Evolutionary conservation across 805 yeast genomes (phyloP).

Genomic region (Ogataea ganodermae): DNA sequence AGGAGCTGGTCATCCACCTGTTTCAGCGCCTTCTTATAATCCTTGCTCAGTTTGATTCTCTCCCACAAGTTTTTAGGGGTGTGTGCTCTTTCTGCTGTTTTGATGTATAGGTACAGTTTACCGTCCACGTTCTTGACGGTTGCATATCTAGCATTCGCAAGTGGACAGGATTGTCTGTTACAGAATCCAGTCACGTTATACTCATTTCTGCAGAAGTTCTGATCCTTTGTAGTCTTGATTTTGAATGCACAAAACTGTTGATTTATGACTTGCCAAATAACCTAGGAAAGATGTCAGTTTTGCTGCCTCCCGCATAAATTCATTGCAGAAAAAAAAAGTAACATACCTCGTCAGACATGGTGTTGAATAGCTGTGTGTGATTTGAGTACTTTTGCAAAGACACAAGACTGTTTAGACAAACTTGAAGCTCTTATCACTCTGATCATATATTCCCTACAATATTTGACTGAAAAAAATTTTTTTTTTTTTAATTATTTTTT

Average conservation of each 20-base stretch:
- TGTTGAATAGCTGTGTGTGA: not conserved
- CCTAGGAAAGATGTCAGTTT: constrained; percentile 45
- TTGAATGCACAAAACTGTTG: constrained; percentile 95
- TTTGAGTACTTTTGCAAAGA: not conserved
- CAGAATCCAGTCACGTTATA: constrained; percentile 95
- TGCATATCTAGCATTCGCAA: constrained; percentile 91
- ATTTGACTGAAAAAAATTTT: not conserved
- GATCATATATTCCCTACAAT: not conserved
- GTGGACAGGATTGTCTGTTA: constrained; percentile 90
- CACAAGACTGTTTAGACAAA: not conserved
- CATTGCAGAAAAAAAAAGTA: not conserved
- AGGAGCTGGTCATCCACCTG: constrained; percentile 86
- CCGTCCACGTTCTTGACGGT: constrained; percentile 83
- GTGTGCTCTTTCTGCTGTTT: constrained; percentile 97
- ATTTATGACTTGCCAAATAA: constrained; percentile 96
- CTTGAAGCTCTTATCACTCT: not conserved
- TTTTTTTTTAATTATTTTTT: not conserved
- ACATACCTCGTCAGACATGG: constrained; percentile 36
- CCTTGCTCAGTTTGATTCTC: constrained; percentile 84
- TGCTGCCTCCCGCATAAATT: not conserved
- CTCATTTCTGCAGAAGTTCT: constrained; percentile 93
- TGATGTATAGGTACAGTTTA: constrained; percentile 82
- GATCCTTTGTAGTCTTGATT: constrained; percentile 83
- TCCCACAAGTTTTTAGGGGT: constrained; percentile 96
- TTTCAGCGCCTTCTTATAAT: constrained; percentile 81